These are phyloP conservation scores for Aspergillus eucalypticola DNA, from an alignment of 2,329 filamentous ascomycete genomes.

Conservation along the genomic window DNA sequence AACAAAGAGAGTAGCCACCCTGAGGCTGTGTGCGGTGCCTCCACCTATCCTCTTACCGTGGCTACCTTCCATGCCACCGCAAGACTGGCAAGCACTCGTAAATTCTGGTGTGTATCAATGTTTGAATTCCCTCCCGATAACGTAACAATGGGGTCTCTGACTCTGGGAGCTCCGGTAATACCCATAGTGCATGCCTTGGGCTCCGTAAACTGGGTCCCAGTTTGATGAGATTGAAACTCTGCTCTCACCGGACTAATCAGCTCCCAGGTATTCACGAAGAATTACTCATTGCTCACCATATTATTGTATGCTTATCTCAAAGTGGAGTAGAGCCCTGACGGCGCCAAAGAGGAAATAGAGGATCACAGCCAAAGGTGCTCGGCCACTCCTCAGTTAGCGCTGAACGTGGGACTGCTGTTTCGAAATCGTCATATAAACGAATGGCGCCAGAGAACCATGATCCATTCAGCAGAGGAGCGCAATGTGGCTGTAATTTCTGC, in stretches of 20 bases:
- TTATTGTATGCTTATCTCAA: neutral
- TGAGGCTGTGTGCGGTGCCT: slow-evolving; percentile 2
- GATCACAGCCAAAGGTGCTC: neutral
- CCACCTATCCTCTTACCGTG: neutral
- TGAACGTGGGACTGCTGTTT: neutral
- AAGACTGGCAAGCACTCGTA: neutral
- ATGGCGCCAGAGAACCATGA: neutral
- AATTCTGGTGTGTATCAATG: neutral
- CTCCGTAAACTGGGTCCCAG: neutral
- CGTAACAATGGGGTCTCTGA: neutral
- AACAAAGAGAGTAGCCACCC: neutral
- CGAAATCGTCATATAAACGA: neutral
- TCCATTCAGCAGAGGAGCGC: neutral
- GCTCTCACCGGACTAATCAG: neutral
- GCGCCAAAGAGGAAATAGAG: neutral
- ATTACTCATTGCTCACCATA: neutral
- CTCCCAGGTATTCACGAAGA: neutral
- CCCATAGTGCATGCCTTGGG: neutral
- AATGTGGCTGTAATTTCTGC: neutral
- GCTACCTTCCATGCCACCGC: neutral
- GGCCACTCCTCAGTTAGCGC: neutral
- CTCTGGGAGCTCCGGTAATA: neutral
- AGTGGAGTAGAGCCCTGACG: neutral
- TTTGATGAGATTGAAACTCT: neutral
- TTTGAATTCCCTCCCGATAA: neutral